phyloP scores from a whole-genome alignment of 306 rosid species.

The Comarum palustre region DNA sequence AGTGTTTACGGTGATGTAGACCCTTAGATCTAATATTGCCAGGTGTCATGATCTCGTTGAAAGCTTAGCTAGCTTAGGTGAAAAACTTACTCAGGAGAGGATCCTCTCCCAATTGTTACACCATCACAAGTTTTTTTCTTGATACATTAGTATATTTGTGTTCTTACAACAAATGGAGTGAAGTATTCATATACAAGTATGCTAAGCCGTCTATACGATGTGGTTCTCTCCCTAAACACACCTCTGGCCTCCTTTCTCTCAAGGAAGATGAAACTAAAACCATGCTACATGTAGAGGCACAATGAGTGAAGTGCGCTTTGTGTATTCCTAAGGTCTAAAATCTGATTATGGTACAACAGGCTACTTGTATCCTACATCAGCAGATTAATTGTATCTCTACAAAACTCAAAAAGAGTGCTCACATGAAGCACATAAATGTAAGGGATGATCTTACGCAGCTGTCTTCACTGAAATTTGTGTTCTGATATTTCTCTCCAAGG shows the following conservation, averaged over 20 bases:
- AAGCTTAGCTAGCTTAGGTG: too few species aligned
- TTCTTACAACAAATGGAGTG: neutral
- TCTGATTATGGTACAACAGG: too few species aligned
- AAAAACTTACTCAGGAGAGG: too few species aligned
- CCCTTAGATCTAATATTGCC: too few species aligned
- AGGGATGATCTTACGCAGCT: neutral
- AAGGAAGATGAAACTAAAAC: neutral
- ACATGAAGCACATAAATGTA: slow-evolving; percentile 10
- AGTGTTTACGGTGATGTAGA: too few species aligned
- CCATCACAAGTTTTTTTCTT: too few species aligned
- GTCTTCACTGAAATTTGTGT: neutral
- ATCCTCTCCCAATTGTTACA: too few species aligned
- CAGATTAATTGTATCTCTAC: slow-evolving; percentile 28
- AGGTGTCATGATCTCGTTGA: too few species aligned
- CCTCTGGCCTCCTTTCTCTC: neutral
- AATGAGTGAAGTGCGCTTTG: neutral
- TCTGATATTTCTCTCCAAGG: neutral
- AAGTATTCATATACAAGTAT: neutral
- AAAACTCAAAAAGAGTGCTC: slow-evolving; percentile 29
- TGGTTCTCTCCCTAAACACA: slow-evolving; percentile 3
- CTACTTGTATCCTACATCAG: too few species aligned
- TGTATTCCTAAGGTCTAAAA: slow-evolving; percentile 15
- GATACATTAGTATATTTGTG: neutral
- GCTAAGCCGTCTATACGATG: neutral
- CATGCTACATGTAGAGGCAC: neutral